Evolutionary conservation across 2,329 filamentous ascomycete genomes (phyloP).

Genomic region (Biscogniauxia marginata): DNA sequence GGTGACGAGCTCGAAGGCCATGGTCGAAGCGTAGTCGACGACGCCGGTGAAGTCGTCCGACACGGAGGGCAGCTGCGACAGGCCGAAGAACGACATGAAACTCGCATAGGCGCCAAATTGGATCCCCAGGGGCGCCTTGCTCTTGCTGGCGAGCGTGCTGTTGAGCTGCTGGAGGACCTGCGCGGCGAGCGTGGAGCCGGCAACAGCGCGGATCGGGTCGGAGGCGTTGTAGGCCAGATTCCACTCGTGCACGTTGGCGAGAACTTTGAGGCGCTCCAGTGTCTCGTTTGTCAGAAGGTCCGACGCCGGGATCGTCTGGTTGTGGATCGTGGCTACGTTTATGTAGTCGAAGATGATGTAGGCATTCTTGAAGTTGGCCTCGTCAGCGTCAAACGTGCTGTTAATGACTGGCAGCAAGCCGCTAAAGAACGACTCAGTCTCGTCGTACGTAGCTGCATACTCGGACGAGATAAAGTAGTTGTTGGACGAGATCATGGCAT

Average conservation of each 20-base stretch:
- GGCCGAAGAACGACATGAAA: constrained; percentile 64
- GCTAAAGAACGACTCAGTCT: constrained; percentile 61
- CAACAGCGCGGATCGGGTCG: constrained; percentile 61
- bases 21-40: constrained; percentile 79
- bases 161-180: constrained; percentile 55
- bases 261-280: constrained; percentile 63
- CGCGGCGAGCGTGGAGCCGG: constrained; percentile 56
- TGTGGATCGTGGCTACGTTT: constrained; percentile 61
- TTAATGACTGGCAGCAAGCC: constrained; percentile 54
- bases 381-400: constrained; percentile 44
- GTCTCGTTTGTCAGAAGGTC: constrained; percentile 59
- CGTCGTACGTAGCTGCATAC: constrained; percentile 43
- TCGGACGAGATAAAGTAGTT: constrained; percentile 50
- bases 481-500: constrained; percentile 54
- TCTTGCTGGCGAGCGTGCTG: constrained; percentile 43
- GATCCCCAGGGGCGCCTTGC: constrained; percentile 43
- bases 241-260: constrained; percentile 79
- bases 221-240: constrained; percentile 78
- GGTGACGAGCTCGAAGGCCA: constrained; percentile 73
- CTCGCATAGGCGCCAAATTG: constrained; percentile 62
- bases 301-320: constrained; percentile 55
- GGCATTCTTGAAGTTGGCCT: constrained; percentile 57
- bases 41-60: constrained; percentile 69
- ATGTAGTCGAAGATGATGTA: constrained; percentile 63
- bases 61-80: constrained; percentile 49